A percentile compares a stretch with the other conserved stretches of the same genome.
Evolutionary conservation across 495 filamentous ascomycete species (phyloP).

Genomic region (Podospora conica): DNA sequence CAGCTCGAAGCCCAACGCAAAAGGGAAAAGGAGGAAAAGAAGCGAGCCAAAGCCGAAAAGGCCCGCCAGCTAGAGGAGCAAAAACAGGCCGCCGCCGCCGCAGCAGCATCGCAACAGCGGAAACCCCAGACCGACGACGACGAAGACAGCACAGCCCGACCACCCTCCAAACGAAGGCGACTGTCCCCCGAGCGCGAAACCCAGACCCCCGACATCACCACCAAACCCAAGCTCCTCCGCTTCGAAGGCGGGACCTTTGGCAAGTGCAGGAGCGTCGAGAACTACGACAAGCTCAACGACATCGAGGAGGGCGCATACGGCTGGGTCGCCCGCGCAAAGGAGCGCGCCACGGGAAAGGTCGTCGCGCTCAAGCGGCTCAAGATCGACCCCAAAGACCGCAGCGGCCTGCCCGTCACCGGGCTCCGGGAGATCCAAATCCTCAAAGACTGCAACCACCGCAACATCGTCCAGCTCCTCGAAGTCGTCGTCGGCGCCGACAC

Average conservation of each 20-base stretch:
- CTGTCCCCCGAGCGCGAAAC: conserved; percentile 37
- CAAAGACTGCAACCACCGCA: conserved; percentile 54
- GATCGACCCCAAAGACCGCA: conserved; percentile 67
- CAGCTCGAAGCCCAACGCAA: conserved; percentile 66
- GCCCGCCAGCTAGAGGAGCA: conserved; percentile 65
- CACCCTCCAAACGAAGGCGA: conserved; percentile 52
- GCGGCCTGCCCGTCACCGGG: conserved; percentile 89
- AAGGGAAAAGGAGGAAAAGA: conserved; percentile 85
- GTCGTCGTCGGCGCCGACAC: conserved; percentile 72
- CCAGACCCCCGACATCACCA: conserved; percentile 20
- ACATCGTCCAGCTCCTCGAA: conserved; percentile 75
- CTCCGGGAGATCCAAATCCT: conserved; percentile 72
- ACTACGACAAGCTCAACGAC: conserved; percentile 88
- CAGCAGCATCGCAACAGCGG: conserved; percentile 20
- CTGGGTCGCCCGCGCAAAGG: conserved; percentile 81
- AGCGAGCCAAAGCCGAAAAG: conserved; percentile 76
- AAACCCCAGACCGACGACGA: conserved; percentile 12
- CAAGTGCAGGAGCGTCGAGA: conserved; percentile 73
- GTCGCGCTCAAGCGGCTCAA: conserved; percentile 95
- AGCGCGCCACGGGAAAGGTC: conserved; percentile 72
- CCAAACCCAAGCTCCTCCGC: conserved; percentile 51
- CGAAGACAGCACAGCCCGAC: conserved; percentile 29
- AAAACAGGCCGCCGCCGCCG: conserved; percentile 30
- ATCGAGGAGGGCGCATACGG: conserved; percentile 98
- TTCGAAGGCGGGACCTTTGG: conserved; percentile 63